Conservation (phyloP, 2,329 filamentous ascomycete species). For the Colletotrichum tropicale region DNA sequence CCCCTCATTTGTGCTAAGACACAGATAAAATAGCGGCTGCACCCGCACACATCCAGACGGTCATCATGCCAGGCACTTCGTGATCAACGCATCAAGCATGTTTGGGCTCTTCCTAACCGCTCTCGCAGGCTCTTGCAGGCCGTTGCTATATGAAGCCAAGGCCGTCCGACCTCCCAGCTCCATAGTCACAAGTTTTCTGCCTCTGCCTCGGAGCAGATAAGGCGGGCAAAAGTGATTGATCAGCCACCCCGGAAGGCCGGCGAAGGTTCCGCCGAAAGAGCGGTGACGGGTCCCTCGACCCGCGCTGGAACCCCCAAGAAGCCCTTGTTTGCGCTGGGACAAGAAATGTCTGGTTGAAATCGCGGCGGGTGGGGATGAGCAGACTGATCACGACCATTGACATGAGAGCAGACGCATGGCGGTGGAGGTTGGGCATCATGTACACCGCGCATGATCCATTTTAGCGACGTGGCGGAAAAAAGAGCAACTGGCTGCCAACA, state of each 20-base stretch:
- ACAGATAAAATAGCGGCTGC: background rate
- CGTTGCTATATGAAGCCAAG: background rate
- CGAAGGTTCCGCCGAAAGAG: conserved; percentile 20
- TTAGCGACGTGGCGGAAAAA: conserved; percentile 18
- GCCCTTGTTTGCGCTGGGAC: conserved; percentile 5
- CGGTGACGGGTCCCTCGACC: conserved; percentile 15
- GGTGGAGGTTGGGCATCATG: conserved; percentile 21
- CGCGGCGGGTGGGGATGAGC: conserved; percentile 9
- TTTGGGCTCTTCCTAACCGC: background rate
- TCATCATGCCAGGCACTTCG: background rate
- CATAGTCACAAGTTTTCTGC: background rate
- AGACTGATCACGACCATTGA: conserved; percentile 12
- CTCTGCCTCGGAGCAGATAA: background rate
- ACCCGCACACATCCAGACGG: background rate
- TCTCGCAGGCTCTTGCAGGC: background rate
- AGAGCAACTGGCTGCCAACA: background rate
- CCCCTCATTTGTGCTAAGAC: conserved; percentile 6
- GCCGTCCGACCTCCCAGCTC: background rate
- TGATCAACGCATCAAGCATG: background rate
- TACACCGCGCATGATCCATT: conserved; percentile 18
- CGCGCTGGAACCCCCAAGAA: conserved; percentile 1
- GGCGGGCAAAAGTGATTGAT: conserved; percentile 1
- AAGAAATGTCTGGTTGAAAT: conserved; percentile 15
- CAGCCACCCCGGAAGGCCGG: conserved; percentile 12
- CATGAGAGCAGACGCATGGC: conserved; percentile 18